phyloP scores from a whole-genome alignment of 2,329 filamentous ascomycete species.

The Penicillium polonicum region DNA sequence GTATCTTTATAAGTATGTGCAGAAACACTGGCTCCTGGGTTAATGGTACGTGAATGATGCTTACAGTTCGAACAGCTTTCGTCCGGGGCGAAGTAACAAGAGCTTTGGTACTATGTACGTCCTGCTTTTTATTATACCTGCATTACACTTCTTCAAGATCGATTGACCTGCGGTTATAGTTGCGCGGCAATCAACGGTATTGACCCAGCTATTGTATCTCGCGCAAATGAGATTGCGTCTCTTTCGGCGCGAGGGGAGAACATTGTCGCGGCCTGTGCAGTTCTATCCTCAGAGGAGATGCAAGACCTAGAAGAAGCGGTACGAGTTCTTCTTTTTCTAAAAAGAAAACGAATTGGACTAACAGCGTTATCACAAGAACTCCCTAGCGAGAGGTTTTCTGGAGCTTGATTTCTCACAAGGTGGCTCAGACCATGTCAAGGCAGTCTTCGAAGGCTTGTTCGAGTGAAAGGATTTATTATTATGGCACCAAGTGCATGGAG shows the following conservation, averaged over 20 bases:
- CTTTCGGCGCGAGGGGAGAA: constrained; percentile 72
- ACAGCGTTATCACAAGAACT: constrained; percentile 10
- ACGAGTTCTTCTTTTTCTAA: constrained; percentile 21
- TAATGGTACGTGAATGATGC: not conserved
- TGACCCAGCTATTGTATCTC: constrained; percentile 65
- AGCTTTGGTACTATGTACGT: constrained; percentile 74
- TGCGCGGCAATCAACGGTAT: constrained; percentile 89
- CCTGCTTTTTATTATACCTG: not conserved
- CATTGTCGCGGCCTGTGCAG: constrained; percentile 69
- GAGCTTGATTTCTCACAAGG: constrained; percentile 14
- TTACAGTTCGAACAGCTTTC: constrained; percentile 41
- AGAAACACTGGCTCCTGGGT: not conserved
- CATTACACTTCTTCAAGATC: constrained; percentile 1
- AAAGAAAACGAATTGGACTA: not conserved
- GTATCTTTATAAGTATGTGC: constrained; percentile 64
- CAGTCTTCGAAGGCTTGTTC: constrained; percentile 16
- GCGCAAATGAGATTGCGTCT: constrained; percentile 71
- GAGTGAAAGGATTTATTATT: not conserved
- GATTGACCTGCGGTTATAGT: constrained; percentile 32
- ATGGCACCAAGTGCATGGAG: not conserved
- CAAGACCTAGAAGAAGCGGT: constrained; percentile 67
- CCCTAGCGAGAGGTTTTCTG: constrained; percentile 20
- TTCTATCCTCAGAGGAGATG: constrained; percentile 63
- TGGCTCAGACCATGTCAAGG: constrained; percentile 3
- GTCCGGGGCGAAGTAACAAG: constrained; percentile 66